phyloP scores from a whole-genome alignment of 768 basidiomycete genomes.

The Tulasnella sp. region DNA sequence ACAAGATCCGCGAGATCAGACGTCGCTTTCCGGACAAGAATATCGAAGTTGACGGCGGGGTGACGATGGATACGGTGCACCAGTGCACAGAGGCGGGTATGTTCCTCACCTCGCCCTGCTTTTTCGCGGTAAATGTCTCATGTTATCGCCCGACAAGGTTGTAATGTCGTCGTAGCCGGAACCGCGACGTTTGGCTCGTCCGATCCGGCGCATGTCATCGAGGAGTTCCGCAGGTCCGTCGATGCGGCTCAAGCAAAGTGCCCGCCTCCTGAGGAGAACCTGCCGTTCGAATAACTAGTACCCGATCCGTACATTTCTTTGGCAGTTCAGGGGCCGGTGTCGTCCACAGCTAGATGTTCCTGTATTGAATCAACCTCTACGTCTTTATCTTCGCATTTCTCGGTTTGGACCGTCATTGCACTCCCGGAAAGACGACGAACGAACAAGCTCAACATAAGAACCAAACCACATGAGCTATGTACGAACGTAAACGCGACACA shows the following conservation, averaged over 20 bases:
- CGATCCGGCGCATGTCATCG: slow-evolving; percentile 66
- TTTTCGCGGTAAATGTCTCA: background rate
- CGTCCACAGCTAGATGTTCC: too few species aligned
- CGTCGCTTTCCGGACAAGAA: slow-evolving; percentile 84
- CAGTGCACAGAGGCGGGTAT: slow-evolving; percentile 80
- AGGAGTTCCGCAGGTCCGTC: slow-evolving; percentile 54
- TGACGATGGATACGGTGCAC: slow-evolving; percentile 81
- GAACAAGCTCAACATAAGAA: too few species aligned
- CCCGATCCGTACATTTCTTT: too few species aligned
- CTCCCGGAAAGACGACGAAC: too few species aligned
- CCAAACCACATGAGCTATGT: too few species aligned
- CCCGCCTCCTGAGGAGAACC: too few species aligned
- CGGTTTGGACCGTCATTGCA: too few species aligned
- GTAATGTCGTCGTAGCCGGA: slow-evolving; percentile 96
- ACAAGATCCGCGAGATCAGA: slow-evolving; percentile 85
- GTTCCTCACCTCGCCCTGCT: slow-evolving; percentile 20
- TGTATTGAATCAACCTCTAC: too few species aligned
- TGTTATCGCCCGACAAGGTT: slow-evolving; percentile 42
- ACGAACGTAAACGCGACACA: too few species aligned
- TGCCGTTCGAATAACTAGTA: too few species aligned
- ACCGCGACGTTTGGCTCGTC: slow-evolving; percentile 82
- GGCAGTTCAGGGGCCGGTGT: too few species aligned
- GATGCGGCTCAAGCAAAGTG: slow-evolving; percentile 48
- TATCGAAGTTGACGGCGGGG: slow-evolving; percentile 97
- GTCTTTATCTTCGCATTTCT: too few species aligned